Evolutionary conservation across 139 green algal genomes (phyloP).

Genomic region (Closterium sp.): DNA sequence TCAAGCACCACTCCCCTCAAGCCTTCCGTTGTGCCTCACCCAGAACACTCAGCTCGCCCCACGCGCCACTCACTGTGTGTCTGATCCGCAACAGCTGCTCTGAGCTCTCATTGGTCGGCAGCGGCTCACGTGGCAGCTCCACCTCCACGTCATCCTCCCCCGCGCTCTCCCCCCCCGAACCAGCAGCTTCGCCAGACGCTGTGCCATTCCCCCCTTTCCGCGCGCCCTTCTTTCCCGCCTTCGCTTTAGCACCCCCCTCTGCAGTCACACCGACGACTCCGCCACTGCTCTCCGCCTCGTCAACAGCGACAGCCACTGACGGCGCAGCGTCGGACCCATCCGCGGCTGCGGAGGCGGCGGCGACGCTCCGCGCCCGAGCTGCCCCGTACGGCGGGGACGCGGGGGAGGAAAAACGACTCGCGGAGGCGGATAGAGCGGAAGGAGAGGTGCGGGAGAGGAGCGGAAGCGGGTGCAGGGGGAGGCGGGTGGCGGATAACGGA

Average conservation of each 20-base stretch:
- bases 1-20: not conserved
- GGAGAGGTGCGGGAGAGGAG: not conserved
- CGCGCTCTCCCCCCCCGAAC: not conserved
- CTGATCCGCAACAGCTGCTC: slow-evolving; percentile 79
- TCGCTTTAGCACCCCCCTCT: not conserved
- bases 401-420: not conserved
- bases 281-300: not conserved
- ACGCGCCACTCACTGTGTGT: slow-evolving; percentile 68
- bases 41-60: not conserved
- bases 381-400: slow-evolving; percentile 45
- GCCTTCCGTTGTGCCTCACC: no score
- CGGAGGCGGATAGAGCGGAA: not conserved
- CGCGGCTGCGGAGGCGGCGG: not conserved
- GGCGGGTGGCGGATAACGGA: no score
- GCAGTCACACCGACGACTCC: not conserved
- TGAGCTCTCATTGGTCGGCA: slow-evolving; percentile 54
- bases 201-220: not conserved
- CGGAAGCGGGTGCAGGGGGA: not conserved
- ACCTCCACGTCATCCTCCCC: not conserved
- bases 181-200: not conserved
- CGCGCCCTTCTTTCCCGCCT: not conserved
- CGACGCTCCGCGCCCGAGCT: not conserved
- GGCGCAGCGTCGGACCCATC: not conserved
- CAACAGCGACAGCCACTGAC: not conserved
- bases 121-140: not conserved